Base-by-base conservation (phyloP, 768 basidiomycete species). In the Lactarius hatsudake region DNA sequence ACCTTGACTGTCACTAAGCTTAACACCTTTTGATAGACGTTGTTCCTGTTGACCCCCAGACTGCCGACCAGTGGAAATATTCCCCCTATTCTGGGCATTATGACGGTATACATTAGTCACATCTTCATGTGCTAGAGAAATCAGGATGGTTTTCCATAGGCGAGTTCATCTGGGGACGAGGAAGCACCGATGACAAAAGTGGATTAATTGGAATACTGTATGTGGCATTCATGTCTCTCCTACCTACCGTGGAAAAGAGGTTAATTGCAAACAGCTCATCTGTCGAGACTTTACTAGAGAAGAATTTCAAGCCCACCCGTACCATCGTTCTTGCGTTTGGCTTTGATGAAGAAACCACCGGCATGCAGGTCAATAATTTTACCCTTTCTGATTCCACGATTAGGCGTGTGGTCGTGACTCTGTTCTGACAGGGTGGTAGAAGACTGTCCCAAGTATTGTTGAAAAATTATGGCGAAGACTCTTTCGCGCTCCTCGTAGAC, bases 21-120 rank as follows among this genome's bases (percentile, higher is more conserved):
- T 12, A 30, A 48, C 26, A 15, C 32, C 48, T 55, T 62, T 10
- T 43, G n/a, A n/a, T 43, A 87, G 89, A 90, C 69, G 87, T 89
- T 9, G 89, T 90, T 5, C 89, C 88, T 4, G 88, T 89, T 7
- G 80, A 85, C 30, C 80, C 82, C 3, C 76, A 78, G 5, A 87
- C 87, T 0, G 75, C 82, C 26, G 80, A 81, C 64, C 74, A 82
- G 66, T 90, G 89, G 89, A 80, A 73, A 5, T 71, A 86, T 64
- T 85, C 86, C 5, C 86, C 88, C 3, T 90, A 84, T 72, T 87
- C 85, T 28, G 89, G 89, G 0, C 73, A 81, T 63, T 53, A 53
- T 53, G 51, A 53, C 51, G 51, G 51, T 53, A 53, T 53, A 26
- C 26, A 13, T 8, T 4, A 53, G 36, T 26, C n/a, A 53, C 26